Evolutionary conservation across 768 basidiomycete species (phyloP), one percentile per base, ranked within the genome.

Genomic region (Leccinum fibrillosum): DNA sequence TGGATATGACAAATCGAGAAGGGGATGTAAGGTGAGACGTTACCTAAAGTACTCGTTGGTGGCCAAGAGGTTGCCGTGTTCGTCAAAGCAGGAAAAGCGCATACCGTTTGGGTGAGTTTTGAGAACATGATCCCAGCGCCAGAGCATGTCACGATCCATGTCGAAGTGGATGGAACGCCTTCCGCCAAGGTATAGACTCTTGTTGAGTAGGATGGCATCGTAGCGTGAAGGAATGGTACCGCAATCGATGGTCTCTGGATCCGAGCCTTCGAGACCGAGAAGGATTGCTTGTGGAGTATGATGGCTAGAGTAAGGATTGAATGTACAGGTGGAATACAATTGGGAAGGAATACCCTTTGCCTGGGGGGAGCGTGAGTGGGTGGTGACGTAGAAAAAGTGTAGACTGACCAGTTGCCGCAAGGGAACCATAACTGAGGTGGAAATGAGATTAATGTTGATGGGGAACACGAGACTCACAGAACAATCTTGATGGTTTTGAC

Each of bases 31-130:
- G 39, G 15, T 3, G 11, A 49, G 42, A 21, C 51, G 59, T 44
- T 63, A 80, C 82, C 85, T 92, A 69, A 92, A 97, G 66, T 96
- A 98, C 69, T 94, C 91, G 64, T 98, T 98, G 12, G 92, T 94
- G 1, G 95, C 95, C 57, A 98, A 77, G 59, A 98, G 75, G 61
- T 91, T 85, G 2, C 95, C 95, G n/a, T 88, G 78, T 49, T 81
- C 78, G 54, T 80, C 86, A 63, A 94, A 98, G 34, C 84, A 89
- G 35, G 87, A 87, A 71, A 98, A 98, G 9, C 93, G 82, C 85
- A 98, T 95, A 47, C 95, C 95, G 68, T 96, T 96, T 0, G 92
- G 88, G 68, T 92, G 90, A 0, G 90, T 91, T 71, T 88, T 88
- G 26, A 94, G 81, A n/a, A 94, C 88, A 53, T 89, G 85, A 65